Conservation (phyloP, 371 early-diverging fungal species). For the Rhizopus delemar region DNA sequence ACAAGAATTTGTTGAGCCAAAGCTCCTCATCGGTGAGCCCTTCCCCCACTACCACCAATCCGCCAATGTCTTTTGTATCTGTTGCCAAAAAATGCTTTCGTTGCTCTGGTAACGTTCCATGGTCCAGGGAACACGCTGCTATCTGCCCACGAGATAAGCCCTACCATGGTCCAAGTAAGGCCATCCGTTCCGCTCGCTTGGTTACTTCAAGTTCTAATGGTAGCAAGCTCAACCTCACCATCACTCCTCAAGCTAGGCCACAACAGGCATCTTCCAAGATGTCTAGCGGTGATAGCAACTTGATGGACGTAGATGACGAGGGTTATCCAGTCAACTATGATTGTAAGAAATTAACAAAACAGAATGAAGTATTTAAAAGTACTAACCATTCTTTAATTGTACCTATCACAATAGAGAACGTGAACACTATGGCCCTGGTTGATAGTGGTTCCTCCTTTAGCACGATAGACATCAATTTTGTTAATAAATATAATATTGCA, state of each 20-base stretch:
- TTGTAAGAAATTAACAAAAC: conserved; percentile 11
- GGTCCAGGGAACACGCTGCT: too few relatives aligned
- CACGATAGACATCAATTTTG: not conserved
- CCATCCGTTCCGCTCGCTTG: too few relatives aligned
- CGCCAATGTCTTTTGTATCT: too few relatives aligned
- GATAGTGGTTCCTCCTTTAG: conserved; percentile 13
- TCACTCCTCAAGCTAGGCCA: not conserved
- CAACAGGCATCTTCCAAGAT: not conserved
- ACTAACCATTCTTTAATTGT: conserved; percentile 4
- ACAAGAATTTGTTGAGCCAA: not conserved
- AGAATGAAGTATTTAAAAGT: not conserved
- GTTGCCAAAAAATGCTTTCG: too few relatives aligned
- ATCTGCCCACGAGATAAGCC: too few relatives aligned
- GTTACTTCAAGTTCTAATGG: too few relatives aligned
- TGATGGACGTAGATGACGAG: conserved; percentile 4
- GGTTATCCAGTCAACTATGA: not conserved
- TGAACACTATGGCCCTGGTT: conserved; percentile 4
- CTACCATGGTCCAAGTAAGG: too few relatives aligned
- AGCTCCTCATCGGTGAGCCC: too few relatives aligned
- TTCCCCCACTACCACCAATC: too few relatives aligned
- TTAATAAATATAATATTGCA: too few relatives aligned
- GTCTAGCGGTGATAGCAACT: not conserved
- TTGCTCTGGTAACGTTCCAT: too few relatives aligned
- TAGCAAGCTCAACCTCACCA: too few relatives aligned
- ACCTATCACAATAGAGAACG: conserved; percentile 6